These are phyloP conservation scores for Steccherinum ochraceum DNA, from an alignment of 768 basidiomycete species.

Conservation along the genomic window DNA sequence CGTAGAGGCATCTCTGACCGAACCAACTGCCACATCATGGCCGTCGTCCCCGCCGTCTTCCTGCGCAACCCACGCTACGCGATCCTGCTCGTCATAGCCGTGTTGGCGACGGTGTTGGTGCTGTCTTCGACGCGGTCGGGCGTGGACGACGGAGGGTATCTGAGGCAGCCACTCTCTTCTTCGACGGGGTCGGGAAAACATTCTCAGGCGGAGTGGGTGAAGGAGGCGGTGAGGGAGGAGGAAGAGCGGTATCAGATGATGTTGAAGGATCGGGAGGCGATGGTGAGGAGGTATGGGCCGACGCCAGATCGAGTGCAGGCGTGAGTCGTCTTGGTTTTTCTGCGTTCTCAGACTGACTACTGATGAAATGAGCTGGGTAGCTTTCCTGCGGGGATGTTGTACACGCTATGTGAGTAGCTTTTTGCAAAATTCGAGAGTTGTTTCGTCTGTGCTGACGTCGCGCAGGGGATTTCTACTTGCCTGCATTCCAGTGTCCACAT, in stretches of 20 bases:
- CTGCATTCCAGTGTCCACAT: conserved; percentile 42
- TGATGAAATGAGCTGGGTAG: too few species aligned
- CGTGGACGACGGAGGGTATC: background rate
- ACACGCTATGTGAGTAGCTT: conserved; percentile 14
- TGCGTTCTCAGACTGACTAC: too few species aligned
- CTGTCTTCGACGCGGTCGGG: conserved; percentile 37
- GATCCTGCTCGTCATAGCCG: conserved; percentile 34
- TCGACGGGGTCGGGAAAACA: too few species aligned
- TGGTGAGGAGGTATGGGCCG: conserved; percentile 53
- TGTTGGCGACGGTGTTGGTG: conserved; percentile 42
- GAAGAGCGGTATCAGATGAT: conserved; percentile 36
- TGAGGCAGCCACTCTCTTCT: conserved; percentile 6
- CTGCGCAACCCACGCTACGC: conserved; percentile 48
- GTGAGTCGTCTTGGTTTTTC: too few species aligned
- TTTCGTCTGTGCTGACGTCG: background rate
- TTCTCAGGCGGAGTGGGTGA: background rate
- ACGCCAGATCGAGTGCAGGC: conserved; percentile 38
- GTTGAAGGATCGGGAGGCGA: conserved; percentile 33
- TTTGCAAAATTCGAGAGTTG: background rate
- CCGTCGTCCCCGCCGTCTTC: conserved; percentile 6
- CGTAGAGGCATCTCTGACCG: too few species aligned
- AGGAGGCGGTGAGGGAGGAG: conserved; percentile 23
- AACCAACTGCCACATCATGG: too few species aligned
- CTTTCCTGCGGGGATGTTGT: conserved; percentile 15
- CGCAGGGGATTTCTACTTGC: conserved; percentile 49